Conservation (phyloP, 2,329 filamentous ascomycete species). For the Aspergillus fumigatus region DNA sequence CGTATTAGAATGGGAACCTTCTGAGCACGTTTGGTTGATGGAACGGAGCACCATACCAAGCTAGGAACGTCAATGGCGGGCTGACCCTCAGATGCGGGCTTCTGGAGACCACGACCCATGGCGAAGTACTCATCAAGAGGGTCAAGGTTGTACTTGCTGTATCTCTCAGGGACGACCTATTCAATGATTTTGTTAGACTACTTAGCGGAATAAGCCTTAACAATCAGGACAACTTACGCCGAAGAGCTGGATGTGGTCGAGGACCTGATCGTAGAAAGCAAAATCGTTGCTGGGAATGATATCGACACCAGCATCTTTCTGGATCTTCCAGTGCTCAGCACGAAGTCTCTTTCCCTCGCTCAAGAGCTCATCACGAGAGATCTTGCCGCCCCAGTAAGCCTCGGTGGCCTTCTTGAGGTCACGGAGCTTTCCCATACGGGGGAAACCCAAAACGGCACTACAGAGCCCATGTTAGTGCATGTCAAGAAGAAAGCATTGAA, state of each 20-base stretch:
- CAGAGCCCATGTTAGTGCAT: slow-evolving; percentile 3
- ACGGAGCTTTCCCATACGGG: slow-evolving; percentile 96
- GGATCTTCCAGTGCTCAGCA: slow-evolving; percentile 98
- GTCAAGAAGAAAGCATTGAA: not conserved
- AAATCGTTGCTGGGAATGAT: slow-evolving; percentile 99
- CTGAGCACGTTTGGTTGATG: not conserved
- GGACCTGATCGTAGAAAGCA: slow-evolving; percentile 95
- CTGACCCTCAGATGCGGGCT: slow-evolving; percentile 54
- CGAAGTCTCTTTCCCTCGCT: slow-evolving; percentile 95
- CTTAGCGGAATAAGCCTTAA: slow-evolving; percentile 8
- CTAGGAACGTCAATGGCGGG: slow-evolving; percentile 75
- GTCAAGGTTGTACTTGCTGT: slow-evolving; percentile 84
- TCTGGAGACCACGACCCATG: slow-evolving; percentile 98
- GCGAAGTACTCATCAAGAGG: slow-evolving; percentile 96
- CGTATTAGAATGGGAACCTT: slow-evolving; percentile 23
- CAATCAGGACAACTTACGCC: slow-evolving; percentile 58
- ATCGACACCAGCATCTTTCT: slow-evolving; percentile 96
- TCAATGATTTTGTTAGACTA: slow-evolving; percentile 20
- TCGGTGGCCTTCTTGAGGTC: slow-evolving; percentile 99
- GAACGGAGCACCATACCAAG: slow-evolving; percentile 50
- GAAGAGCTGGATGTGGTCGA: slow-evolving; percentile 97
- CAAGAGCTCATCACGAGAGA: slow-evolving; percentile 85
- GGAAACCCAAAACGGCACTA: slow-evolving; percentile 88
- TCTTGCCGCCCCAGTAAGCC: slow-evolving; percentile 94
- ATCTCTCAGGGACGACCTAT: slow-evolving; percentile 85